phyloP scores from a whole-genome alignment of 129 eudicot species.

The Saposhnikovia divaricata region DNA sequence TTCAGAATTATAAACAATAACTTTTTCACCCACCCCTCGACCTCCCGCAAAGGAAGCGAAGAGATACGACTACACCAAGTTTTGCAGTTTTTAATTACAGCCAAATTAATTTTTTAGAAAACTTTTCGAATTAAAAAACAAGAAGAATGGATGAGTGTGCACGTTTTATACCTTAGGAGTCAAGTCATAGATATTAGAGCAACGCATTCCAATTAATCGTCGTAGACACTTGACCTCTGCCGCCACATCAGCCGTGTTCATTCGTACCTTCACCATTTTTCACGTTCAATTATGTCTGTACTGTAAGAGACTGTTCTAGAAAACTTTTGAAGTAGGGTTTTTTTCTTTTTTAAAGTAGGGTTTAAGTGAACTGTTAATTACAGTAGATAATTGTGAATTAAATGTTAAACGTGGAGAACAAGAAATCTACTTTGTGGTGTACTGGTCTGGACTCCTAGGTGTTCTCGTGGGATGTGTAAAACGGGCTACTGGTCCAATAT shows the following conservation, averaged over 20 bases:
- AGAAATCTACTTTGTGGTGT: neutral
- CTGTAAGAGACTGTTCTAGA: neutral
- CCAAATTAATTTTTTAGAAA: neutral
- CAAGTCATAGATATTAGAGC: constrained; percentile 90
- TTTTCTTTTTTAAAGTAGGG: neutral
- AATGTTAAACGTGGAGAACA: neutral
- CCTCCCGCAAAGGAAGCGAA: no score
- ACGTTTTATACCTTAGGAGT: constrained; percentile 55
- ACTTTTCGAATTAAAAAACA: constrained; percentile 3
- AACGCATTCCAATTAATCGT: constrained; percentile 92
- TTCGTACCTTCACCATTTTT: constrained; percentile 91
- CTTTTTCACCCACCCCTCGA: neutral
- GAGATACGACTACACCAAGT: no score
- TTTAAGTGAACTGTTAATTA: neutral
- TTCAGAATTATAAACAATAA: constrained; percentile 1
- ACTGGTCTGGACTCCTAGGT: neutral
- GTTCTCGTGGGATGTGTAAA: no score
- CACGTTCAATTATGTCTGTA: neutral
- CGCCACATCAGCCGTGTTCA: constrained; percentile 99
- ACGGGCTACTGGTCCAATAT: no score
- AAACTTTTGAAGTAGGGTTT: neutral
- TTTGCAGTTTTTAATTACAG: neutral
- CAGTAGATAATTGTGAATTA: neutral
- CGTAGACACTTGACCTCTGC: constrained; percentile 98
- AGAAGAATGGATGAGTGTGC: neutral